A percentile compares a stretch with the other conserved stretches of the same genome.
Conservation (phyloP, 305 asterid genomes). For the Caryopteris hybrid region DNA sequence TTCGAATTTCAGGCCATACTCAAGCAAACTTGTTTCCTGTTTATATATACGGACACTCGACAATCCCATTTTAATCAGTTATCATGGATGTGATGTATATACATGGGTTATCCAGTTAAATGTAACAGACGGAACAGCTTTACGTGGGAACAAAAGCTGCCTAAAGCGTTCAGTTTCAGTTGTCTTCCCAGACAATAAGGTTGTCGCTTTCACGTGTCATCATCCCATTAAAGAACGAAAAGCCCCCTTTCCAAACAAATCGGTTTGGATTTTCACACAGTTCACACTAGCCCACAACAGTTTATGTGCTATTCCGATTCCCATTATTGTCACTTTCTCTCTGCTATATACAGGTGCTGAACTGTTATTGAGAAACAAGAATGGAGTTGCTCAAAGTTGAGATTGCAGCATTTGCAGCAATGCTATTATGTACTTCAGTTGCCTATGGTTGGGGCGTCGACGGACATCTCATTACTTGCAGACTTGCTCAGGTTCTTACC, state of each 20-base stretch:
- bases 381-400: slow-evolving; percentile 27
- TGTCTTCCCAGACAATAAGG: neutral
- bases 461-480: slow-evolving; percentile 71
- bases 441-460: slow-evolving; percentile 73
- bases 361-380: neutral
- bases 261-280: slow-evolving; percentile 4
- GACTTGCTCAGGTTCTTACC: slow-evolving; percentile 60
- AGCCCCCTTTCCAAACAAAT: neutral
- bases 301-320: too few species aligned
- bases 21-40: too few species aligned
- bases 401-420: slow-evolving; percentile 15
- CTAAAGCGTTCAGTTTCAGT: slow-evolving; percentile 15
- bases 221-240: slow-evolving; percentile 3
- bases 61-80: too few species aligned
- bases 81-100: too few species aligned
- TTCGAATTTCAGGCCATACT: too few species aligned
- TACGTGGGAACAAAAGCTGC: slow-evolving; percentile 21
- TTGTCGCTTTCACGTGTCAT: slow-evolving; percentile 4
- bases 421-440: slow-evolving; percentile 28
- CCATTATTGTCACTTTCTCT: neutral
- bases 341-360: neutral
- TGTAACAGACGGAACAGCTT: too few species aligned
- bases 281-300: slow-evolving; percentile 21
- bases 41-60: too few species aligned
- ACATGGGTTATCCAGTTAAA: too few species aligned